Base-by-base conservation (phyloP, 1,284 basidiomycete species). In the Ustilago bromivora region DNA sequence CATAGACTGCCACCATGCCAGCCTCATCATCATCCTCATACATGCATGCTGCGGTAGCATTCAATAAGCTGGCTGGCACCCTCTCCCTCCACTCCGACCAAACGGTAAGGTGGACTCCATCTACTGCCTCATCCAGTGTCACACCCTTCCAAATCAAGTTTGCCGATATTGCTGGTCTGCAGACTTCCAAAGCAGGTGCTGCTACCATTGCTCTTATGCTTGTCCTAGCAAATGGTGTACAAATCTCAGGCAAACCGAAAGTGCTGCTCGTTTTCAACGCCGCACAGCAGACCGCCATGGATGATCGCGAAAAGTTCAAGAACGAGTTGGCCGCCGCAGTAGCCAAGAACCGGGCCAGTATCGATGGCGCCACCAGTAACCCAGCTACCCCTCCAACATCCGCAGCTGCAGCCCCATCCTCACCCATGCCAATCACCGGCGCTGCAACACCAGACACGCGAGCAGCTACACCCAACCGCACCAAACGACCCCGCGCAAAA, bases 171-270 rank as follows among this genome's bases (percentile, higher is more conserved):
- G 73, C 80, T 5, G 79, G 79, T 0, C 64, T 82, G 23, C 75
- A 81, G 57, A 79, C 78, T 1, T 78, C 77, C 10, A 81, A 81
- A 67, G 75, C 77, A 2, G 81, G 81, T 2, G 74, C 81, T 6
- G 81, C 79, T 0, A 71, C 76, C 49, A 72, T 77, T n/a, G 81
- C 81, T 4, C 70, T 82, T 17, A 80, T 80, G 62, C 66, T 82
- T 4, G 79, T 76, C 8, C 63, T 80, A 1, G 73, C 76, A 19
- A 71, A 78, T 28, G 68, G 64, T 0, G 65, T 74, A 1, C 65
- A 72, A 43, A 68, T 82, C 32, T 63, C 71, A 10, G 65, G 66
- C 28, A 80, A 81, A 15, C 54, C 69, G 4, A 72, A 71, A 13
- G 72, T 76, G 2, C 67, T 82, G 6, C 67, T 82, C 17, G 66